These are phyloP conservation scores for Castanea mollissima DNA, from an alignment of 306 rosid genomes.

Conservation along the genomic window DNA sequence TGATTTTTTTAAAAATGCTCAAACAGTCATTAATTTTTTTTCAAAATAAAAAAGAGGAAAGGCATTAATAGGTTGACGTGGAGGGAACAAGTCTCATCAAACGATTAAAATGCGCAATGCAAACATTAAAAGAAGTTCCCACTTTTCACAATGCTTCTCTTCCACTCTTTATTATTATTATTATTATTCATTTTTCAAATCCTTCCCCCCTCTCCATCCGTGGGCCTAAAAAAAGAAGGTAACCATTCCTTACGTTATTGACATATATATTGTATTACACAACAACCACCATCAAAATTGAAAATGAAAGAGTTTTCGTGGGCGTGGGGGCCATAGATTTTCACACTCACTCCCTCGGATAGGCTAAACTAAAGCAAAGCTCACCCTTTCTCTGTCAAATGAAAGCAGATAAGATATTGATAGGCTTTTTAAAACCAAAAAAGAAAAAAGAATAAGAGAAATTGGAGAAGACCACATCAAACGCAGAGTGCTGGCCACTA, in stretches of 20 bases:
- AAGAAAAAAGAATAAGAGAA: background rate
- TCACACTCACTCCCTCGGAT: background rate
- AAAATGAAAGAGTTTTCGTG: conserved; percentile 27
- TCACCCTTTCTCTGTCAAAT: conserved; percentile 3
- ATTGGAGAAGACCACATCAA: conserved; percentile 36
- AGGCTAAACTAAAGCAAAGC: conserved; percentile 17
- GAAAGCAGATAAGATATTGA: conserved; percentile 34
- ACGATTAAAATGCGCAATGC: conserved; percentile 38
- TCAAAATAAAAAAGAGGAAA: background rate
- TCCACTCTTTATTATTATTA: conserved; percentile 13
- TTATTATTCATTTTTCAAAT: conserved; percentile 4
- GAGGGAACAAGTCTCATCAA: conserved; percentile 63
- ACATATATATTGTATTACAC: too few species aligned
- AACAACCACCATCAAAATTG: conserved; percentile 16
- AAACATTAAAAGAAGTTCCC: conserved; percentile 61
- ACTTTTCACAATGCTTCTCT: conserved; percentile 35
- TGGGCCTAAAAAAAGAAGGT: conserved; percentile 40
- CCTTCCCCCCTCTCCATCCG: conserved; percentile 9
- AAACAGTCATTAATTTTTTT: too few species aligned
- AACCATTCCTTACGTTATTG: conserved; percentile 24
- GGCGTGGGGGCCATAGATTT: conserved; percentile 42
- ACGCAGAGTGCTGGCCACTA: conserved; percentile 68
- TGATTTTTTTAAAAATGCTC: too few species aligned
- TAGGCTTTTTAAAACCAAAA: conserved; percentile 11
- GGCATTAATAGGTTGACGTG: conserved; percentile 40